Evolutionary conservation across 2,329 filamentous ascomycete genomes (phyloP), one percentile per base, ranked within the genome.

Genomic region (Pestalotiopsis sp.): DNA sequence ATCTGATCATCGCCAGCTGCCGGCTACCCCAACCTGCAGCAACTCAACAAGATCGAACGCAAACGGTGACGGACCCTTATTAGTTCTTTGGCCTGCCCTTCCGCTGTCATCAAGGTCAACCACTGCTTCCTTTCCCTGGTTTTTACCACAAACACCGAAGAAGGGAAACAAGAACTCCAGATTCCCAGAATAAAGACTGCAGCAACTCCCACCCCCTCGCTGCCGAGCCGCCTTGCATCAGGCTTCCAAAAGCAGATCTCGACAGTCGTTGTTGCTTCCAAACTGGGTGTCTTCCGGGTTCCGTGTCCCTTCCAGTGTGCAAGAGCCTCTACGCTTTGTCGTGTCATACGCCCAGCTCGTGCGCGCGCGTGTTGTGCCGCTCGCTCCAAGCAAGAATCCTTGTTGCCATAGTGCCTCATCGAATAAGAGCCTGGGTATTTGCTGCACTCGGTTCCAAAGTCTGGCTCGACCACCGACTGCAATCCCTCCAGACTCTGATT

Each of bases 371-470:
- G 45, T 52, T 52, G 45, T 52, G 45, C 45, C 45, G 45, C 45
- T 52, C 72, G 72, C 70, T 69, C 71, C 66, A 49, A 69, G 63
- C 71, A 74, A 67, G 66, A 62, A 73, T 64, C 73, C 71, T 74
- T 74, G 31, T 9, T 36, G 71, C 72, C 68, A 49, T 70, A 52
- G 45, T 71, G 68, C 62, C 56, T 72, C 69, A 71, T 77, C 72
- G 71, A 73, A 75, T 72, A 68, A 73, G 72, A 73, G 67, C 70
- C 71, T 71, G 71, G 71, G 67, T 68, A 65, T 69, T 70, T 69
- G 45, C 69, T 72, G 61, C 49, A 70, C 73, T 72, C 70, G 70
- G 72, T 71, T 69, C 73, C 70, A 71, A 72, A 73, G 69, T 76
- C 67, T 74, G 68, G 68, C 70, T 72, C 72, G 69, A 74, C 71